These are phyloP conservation scores for Wickerhamiella parazyma DNA, from an alignment of 805 yeast genomes.

Conservation along the genomic window DNA sequence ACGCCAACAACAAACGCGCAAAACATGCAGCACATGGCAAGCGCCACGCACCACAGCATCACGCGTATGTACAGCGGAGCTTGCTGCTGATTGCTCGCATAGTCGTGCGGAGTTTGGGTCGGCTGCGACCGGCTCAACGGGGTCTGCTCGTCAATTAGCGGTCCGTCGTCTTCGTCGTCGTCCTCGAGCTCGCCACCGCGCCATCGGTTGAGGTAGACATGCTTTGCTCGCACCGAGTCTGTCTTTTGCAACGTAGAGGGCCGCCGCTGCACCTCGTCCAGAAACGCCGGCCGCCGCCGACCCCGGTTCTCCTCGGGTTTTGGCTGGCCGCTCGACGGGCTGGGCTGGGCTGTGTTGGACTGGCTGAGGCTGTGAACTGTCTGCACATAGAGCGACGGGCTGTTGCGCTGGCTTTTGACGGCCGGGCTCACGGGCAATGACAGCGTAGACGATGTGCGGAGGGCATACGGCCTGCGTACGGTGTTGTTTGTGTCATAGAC, in stretches of 20 bases:
- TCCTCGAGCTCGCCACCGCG: conserved; percentile 32
- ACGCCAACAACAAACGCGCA: conserved; percentile 75
- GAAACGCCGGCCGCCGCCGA: conserved; percentile 1
- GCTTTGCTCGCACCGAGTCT: conserved; percentile 19
- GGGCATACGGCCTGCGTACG: conserved; percentile 15
- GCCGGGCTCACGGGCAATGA: conserved; percentile 10
- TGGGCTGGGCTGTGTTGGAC: conserved; percentile 2
- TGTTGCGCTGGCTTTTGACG: conserved; percentile 3
- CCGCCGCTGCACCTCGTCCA: background rate
- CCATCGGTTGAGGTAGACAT: conserved; percentile 20
- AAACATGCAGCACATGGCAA: conserved; percentile 20
- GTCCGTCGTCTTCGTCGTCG: conserved; percentile 31
- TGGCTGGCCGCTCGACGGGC: background rate
- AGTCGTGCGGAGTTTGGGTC: conserved; percentile 36
- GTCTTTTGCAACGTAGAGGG: background rate
- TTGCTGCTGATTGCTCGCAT: conserved; percentile 9
- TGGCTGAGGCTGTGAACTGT: background rate
- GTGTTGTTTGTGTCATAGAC: conserved; percentile 56
- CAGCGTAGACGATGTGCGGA: conserved; percentile 15
- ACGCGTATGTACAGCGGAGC: conserved; percentile 19
- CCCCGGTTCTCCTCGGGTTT: conserved; percentile 1
- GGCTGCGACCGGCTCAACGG: conserved; percentile 18
- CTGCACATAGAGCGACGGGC: conserved; percentile 3
- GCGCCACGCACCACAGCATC: conserved; percentile 24
- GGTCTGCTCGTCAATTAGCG: conserved; percentile 32